Conservation (phyloP, 1,284 basidiomycete genomes). For the Omphalotus olearius region DNA sequence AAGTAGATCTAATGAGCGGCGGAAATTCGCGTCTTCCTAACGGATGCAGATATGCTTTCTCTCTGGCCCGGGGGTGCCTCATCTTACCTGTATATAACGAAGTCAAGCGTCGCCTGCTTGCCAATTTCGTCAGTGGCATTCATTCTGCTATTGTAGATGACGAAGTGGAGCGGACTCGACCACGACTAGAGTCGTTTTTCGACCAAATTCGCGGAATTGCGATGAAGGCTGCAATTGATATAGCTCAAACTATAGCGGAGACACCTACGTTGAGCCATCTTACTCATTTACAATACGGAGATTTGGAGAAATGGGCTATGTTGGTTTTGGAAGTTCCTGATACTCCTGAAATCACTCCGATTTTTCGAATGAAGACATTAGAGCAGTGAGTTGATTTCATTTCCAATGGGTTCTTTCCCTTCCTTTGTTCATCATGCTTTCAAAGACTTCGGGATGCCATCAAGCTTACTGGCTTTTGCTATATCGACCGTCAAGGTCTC, state of each 20-base stretch:
- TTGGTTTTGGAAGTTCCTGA: conserved; percentile 8
- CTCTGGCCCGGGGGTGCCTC: conserved; percentile 1
- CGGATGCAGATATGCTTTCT: background rate
- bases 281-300: background rate
- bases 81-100: background rate
- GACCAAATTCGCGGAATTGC: background rate
- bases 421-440: background rate
- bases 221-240: background rate
- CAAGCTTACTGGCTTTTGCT: conserved; percentile 6
- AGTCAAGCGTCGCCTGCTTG: conserved; percentile 1
- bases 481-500: conserved; percentile 2
- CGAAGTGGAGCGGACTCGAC: background rate
- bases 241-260: conserved; percentile 1
- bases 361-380: background rate
- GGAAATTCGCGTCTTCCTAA: background rate
- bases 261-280: background rate
- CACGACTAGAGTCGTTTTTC: conserved; percentile 1
- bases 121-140: background rate
- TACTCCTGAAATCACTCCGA: background rate
- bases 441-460: conserved; percentile 5
- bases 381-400: background rate
- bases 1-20: background rate
- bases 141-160: background rate
- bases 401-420: too few species aligned
- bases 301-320: conserved; percentile 5